phyloP scores from a whole-genome alignment of 768 basidiomycete genomes.

The Ramaria sp. region DNA sequence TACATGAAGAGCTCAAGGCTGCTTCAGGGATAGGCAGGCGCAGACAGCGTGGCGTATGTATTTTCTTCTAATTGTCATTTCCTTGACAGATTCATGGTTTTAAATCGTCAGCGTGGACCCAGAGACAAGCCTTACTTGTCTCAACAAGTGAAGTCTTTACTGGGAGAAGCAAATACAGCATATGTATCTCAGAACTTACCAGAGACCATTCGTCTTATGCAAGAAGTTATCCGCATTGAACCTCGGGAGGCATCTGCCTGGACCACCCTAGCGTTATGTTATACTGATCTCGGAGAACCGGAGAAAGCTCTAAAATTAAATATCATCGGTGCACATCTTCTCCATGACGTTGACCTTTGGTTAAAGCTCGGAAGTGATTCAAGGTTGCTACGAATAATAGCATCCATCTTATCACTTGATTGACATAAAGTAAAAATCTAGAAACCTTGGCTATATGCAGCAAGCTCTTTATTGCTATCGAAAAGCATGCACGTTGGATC shows the following conservation, averaged over 20 bases:
- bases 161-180: conserved; percentile 81
- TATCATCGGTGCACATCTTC: conserved; percentile 86
- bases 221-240: conserved; percentile 90
- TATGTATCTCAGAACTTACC: conserved; percentile 62
- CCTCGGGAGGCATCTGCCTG: conserved; percentile 76
- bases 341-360: conserved; percentile 82
- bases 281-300: conserved; percentile 56
- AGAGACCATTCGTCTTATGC: conserved; percentile 69
- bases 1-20: conserved; percentile 41
- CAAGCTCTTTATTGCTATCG: conserved; percentile 90
- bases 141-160: conserved; percentile 57
- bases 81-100: conserved; percentile 3
- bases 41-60: conserved; percentile 27
- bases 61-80: neutral
- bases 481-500: conserved; percentile 70
- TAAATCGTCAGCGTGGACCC: conserved; percentile 24
- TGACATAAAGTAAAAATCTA: conserved; percentile 17
- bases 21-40: conserved; percentile 62
- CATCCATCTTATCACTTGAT: neutral
- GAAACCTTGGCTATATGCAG: conserved; percentile 62
- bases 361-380: conserved; percentile 66
- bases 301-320: conserved; percentile 71
- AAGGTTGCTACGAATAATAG: conserved; percentile 30
- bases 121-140: conserved; percentile 47
- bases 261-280: conserved; percentile 80